Conservation (phyloP, 176 grass and related monocot genomes). For the Raddia distichophylla region DNA sequence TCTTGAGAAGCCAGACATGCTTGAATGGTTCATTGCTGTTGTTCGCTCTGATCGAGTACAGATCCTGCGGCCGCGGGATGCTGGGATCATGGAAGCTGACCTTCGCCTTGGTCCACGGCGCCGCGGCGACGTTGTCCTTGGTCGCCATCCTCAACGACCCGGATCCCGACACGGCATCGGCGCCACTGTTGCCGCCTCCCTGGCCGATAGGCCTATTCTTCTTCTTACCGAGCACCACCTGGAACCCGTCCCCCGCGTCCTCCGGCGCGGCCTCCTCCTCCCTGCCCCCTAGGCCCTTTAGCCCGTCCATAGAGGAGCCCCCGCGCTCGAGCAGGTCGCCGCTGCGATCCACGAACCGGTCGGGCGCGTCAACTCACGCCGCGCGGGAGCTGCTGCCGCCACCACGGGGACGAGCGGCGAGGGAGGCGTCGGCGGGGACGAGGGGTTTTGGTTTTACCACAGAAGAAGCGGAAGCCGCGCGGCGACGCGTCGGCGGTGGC, state of each 20-base stretch:
- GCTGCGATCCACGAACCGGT: constrained; percentile 46
- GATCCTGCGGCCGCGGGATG: constrained; percentile 79
- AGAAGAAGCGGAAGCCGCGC: too few relatives aligned
- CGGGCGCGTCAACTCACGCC: constrained; percentile 38
- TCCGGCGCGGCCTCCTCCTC: constrained; percentile 45
- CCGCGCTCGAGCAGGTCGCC: constrained; percentile 53
- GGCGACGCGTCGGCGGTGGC: background rate
- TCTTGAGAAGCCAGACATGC: constrained; percentile 88
- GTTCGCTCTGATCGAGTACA: constrained; percentile 76
- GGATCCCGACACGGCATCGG: too few relatives aligned
- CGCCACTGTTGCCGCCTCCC: constrained; percentile 14
- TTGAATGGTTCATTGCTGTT: constrained; percentile 78
- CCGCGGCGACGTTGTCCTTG: constrained; percentile 55
- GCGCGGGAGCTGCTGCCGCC: background rate
- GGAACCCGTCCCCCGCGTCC: constrained; percentile 68
- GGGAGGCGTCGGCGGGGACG: constrained; percentile 5
- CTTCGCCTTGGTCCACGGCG: constrained; percentile 48
- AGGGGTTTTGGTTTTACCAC: too few relatives aligned
- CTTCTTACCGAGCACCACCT: constrained; percentile 59
- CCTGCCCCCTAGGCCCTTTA: constrained; percentile 39
- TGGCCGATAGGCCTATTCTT: constrained; percentile 34
- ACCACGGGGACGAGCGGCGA: constrained; percentile 33
- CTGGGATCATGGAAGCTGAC: constrained; percentile 76
- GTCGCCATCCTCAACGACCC: constrained; percentile 43
- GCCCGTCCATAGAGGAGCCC: constrained; percentile 61